phyloP scores from a whole-genome alignment of 805 yeast species.

The Saturnispora quitensis region DNA sequence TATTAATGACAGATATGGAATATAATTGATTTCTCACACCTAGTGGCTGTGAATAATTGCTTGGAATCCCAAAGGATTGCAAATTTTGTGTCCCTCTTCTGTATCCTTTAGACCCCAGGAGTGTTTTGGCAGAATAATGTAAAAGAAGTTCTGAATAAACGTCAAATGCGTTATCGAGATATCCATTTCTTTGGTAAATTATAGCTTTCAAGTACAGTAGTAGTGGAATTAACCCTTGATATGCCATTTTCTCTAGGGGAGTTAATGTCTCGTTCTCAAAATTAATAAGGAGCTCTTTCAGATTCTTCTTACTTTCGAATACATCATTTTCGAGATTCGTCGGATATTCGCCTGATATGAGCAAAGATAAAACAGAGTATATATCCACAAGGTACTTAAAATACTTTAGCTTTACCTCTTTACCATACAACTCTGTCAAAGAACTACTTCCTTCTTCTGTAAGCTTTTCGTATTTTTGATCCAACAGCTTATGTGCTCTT shows the following conservation, averaged over 20 bases:
- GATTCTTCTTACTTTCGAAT: not conserved
- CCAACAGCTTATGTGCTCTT: constrained; percentile 23
- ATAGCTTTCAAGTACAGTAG: not conserved
- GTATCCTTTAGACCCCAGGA: not conserved
- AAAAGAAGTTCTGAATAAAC: not conserved
- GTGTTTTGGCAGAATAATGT: not conserved
- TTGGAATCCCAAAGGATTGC: not conserved
- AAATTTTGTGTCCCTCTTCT: not conserved
- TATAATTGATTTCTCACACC: constrained; percentile 19
- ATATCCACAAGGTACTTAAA: not conserved
- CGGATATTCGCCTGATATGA: not conserved
- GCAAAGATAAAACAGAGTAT: not conserved
- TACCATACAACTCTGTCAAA: not conserved
- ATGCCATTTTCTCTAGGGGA: not conserved
- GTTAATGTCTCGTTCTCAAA: not conserved
- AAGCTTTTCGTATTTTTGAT: constrained; percentile 19
- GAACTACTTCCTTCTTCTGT: not conserved
- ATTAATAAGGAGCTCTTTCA: not conserved
- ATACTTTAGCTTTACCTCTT: not conserved
- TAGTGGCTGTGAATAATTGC: not conserved
- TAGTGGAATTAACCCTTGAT: not conserved
- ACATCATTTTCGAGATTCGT: not conserved
- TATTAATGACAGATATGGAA: constrained; percentile 18
- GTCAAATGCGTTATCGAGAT: not conserved
- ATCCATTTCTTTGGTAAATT: not conserved